Evolutionary conservation across 139 green algal species (phyloP).

Genomic region (Chlamydomonas asymmetrica): DNA sequence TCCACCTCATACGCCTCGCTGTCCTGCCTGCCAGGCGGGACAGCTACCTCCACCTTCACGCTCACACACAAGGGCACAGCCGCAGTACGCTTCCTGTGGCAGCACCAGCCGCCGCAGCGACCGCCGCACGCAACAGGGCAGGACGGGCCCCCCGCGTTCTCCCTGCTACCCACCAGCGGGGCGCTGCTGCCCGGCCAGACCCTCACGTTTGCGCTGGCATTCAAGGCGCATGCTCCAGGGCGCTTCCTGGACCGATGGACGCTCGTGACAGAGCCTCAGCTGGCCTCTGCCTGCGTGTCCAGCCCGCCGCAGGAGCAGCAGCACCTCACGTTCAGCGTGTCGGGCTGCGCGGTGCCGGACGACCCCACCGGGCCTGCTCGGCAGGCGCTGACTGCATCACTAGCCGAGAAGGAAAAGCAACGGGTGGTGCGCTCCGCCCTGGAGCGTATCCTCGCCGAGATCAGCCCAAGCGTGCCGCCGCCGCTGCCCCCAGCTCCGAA

Average conservation of each 20-base stretch:
- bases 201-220: constrained; percentile 9
- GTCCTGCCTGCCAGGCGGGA: constrained; percentile 14
- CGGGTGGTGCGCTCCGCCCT: no score
- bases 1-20: not conserved
- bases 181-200: constrained; percentile 26
- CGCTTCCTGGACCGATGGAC: not conserved
- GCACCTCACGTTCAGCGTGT: no score
- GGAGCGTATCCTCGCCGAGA: no score
- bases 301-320: no score
- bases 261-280: no score
- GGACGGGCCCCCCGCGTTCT: not conserved
- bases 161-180: constrained; percentile 3
- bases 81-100: constrained; percentile 21
- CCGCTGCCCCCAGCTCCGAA: no score
- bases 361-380: no score
- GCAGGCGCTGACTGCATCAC: no score
- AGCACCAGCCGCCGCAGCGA: constrained; percentile 3
- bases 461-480: no score
- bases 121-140: not conserved
- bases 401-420: no score
- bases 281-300: no score
- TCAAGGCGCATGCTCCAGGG: not conserved
- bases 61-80: constrained; percentile 27
- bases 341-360: no score
- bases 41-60: not conserved